These are phyloP conservation scores for Xylariaceae sp. DNA, from an alignment of 2,329 filamentous ascomycete genomes.

Conservation along the genomic window DNA sequence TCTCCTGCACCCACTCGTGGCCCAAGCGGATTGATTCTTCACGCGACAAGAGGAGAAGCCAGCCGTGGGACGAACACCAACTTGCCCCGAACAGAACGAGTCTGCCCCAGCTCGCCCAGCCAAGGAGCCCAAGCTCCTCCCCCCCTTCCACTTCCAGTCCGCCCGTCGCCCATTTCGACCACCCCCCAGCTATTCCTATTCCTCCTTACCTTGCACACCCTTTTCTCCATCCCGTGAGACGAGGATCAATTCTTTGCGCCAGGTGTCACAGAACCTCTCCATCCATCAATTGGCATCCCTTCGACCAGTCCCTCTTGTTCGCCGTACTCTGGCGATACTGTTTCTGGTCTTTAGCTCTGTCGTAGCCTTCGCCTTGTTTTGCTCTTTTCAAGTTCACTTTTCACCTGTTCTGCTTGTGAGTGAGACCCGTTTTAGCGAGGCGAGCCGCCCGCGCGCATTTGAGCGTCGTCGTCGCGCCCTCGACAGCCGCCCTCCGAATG, in stretches of 20 bases:
- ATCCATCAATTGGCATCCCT: slow-evolving; percentile 9
- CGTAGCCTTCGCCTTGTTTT: slow-evolving; percentile 6
- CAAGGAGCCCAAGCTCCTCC: no score
- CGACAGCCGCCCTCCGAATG: slow-evolving; percentile 22
- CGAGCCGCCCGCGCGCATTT: slow-evolving; percentile 18
- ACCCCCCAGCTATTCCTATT: slow-evolving; percentile 6
- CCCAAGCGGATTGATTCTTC: no score
- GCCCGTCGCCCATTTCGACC: neutral
- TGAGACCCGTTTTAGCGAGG: slow-evolving; percentile 21
- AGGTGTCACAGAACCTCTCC: slow-evolving; percentile 16
- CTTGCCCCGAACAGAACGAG: no score
- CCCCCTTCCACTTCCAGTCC: no score
- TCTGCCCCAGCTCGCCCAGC: no score
- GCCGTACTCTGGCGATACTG: slow-evolving; percentile 6
- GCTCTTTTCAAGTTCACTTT: slow-evolving; percentile 7
- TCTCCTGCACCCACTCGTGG: no score
- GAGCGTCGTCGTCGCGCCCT: slow-evolving; percentile 19
- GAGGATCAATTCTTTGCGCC: slow-evolving; percentile 21
- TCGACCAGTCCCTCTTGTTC: slow-evolving; percentile 10
- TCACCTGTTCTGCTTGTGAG: slow-evolving; percentile 21
- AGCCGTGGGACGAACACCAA: no score
- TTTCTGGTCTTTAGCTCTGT: slow-evolving; percentile 10
- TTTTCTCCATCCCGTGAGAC: neutral
- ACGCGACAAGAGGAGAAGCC: no score
- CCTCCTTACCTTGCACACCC: slow-evolving; percentile 17